Conservation (phyloP, 2,329 filamentous ascomycete species). For the Botrytis aclada region DNA sequence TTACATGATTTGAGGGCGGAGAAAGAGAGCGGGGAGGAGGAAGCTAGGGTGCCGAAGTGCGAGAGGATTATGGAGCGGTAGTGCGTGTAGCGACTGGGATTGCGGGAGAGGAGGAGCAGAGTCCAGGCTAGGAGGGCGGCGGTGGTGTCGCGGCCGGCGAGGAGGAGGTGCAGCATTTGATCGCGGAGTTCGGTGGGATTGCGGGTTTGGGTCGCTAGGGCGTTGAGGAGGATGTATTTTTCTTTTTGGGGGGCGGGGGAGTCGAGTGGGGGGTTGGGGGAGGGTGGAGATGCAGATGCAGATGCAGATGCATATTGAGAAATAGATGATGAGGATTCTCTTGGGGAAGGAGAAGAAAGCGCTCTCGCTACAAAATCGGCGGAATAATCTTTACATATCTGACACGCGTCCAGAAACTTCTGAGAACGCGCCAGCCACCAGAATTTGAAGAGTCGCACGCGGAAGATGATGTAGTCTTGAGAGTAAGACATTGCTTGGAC, state of each 20-base stretch:
- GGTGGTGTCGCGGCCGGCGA: constrained; percentile 34
- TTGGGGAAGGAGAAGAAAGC: not conserved
- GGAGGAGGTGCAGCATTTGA: constrained; percentile 39
- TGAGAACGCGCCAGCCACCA: constrained; percentile 32
- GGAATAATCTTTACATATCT: constrained; percentile 30
- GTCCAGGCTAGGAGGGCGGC: constrained; percentile 30
- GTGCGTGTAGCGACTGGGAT: not conserved
- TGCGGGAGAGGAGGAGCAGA: not conserved
- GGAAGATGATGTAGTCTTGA: constrained; percentile 37
- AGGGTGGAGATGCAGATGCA: not conserved
- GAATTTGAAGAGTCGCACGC: constrained; percentile 33
- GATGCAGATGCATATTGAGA: no score
- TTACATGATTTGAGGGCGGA: constrained; percentile 29
- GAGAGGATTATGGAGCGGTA: not conserved
- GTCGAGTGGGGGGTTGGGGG: not conserved
- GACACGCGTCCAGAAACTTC: constrained; percentile 35
- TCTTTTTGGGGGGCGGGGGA: constrained; percentile 14
- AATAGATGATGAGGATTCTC: no score
- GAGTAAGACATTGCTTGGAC: constrained; percentile 41
- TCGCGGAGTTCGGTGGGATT: constrained; percentile 41
- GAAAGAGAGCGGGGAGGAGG: not conserved
- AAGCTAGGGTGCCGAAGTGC: not conserved
- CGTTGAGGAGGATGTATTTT: constrained; percentile 45
- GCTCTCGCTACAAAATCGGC: constrained; percentile 33
- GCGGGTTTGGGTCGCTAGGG: constrained; percentile 48